Base-by-base conservation (phyloP, 768 basidiomycete species). In the Lentinula guzmanii region DNA sequence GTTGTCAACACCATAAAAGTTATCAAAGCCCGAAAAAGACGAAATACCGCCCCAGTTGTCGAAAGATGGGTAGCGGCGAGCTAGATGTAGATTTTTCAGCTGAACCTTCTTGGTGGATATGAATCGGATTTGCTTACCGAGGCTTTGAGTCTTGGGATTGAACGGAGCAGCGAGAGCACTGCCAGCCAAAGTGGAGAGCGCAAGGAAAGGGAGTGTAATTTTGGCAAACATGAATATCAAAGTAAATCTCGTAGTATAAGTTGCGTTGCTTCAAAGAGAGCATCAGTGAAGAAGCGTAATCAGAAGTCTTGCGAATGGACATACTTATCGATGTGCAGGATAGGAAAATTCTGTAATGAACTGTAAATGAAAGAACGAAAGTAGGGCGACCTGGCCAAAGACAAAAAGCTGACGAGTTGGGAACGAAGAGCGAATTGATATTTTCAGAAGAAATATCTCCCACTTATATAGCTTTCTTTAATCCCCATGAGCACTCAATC, bases 201-300 rank as follows among this genome's bases (percentile, higher is more conserved):
- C 67, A 65, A 76, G 57, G 46, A 71, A 68, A 57, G 65, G 65
- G 66, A 73, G 65, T 57, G 72, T 71, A 66, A 76, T 67, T 65
- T 75, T 77, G 60, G 72, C 69, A 67, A 79, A 76, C 77, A 77
- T 77, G 68, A 66, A 71, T 35, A 37, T 45, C 15, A 35, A 41
- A 56, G 21, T 42, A 31, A 56, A 13, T 16, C 13, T 42, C 55
- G 46, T 48, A 21, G 46, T 10, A 18, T 24, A 11, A 18, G 10
- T 21, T 8, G 46, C 46, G 4, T 52, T 52, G 24, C 11, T 33
- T 5, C 5, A 34, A 35, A 16, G 18, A 33, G 9, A 53, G 28
- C 5, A 21, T 41, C 52, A 52, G 35, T 21, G 3, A 41, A 7
- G 7, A 8, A 39, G 10, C 3, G n/a, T 39, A n/a, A 1, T 5